Conservation (phyloP, 2,329 filamentous ascomycete genomes). For the Monascus ruber region DNA sequence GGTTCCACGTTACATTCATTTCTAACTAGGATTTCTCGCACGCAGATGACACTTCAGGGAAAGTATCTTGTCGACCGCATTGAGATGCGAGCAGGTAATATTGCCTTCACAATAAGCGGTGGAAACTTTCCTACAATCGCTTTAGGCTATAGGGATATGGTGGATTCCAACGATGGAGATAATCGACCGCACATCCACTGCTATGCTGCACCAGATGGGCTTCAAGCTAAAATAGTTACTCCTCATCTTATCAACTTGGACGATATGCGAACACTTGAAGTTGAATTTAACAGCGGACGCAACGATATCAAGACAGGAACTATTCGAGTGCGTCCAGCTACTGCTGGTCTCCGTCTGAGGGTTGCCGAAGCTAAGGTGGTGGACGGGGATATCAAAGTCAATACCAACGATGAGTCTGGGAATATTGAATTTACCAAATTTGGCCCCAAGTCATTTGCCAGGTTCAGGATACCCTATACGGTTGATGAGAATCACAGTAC, state of each 20-base stretch:
- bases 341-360: slow-evolving; percentile 48
- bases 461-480: slow-evolving; percentile 64
- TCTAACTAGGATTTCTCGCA: not conserved
- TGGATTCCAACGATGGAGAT: slow-evolving; percentile 30
- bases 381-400: slow-evolving; percentile 31
- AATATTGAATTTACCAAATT: slow-evolving; percentile 33
- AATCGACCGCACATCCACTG: slow-evolving; percentile 54
- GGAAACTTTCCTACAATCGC: slow-evolving; percentile 19
- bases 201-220: slow-evolving; percentile 57
- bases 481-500: slow-evolving; percentile 64
- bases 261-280: slow-evolving; percentile 62
- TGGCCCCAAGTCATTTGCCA: slow-evolving; percentile 17
- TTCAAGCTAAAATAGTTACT: slow-evolving; percentile 56
- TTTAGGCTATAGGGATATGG: slow-evolving; percentile 23
- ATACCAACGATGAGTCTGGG: slow-evolving; percentile 34
- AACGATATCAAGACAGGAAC: slow-evolving; percentile 48
- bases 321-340: slow-evolving; percentile 46
- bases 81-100: slow-evolving; percentile 39
- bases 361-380: slow-evolving; percentile 39
- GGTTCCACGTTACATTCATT: slow-evolving; percentile 1
- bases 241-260: slow-evolving; percentile 68
- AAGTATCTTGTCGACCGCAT: slow-evolving; percentile 66
- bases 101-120: slow-evolving; percentile 25
- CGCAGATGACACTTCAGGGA: slow-evolving; percentile 43
- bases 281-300: slow-evolving; percentile 62